Base-by-base conservation (phyloP, 1,139 yeast genomes). In the Taiozyma sp. region DNA sequence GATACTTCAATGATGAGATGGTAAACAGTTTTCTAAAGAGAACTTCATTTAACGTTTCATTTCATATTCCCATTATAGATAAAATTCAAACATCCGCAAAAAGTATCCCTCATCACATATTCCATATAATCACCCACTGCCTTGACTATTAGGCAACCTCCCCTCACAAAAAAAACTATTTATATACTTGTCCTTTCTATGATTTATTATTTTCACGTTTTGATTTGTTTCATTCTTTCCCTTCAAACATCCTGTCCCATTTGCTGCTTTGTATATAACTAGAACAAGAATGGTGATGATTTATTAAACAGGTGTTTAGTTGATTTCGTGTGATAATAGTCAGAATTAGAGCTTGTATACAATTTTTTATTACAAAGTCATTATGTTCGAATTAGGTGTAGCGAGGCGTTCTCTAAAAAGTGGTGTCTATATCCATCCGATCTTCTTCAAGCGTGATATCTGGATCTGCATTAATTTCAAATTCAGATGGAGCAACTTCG, bases 1-100 rank as follows among this genome's bases (percentile, higher is more conserved):
- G 91, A 84, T 67, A 87, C 87, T 91, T 80, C 93, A 66, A 81
- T 84, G 88, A 76, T 86, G 84, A 86, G 95, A 85, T 79, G 83
- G 83, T 79, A 68, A 69, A 23, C 23, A 22, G 43, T 14, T 39
- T 22, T 12, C 24, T 13, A 9, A 5, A 38, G 24, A 32, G 36
- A 32, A 13, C 36, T 32, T n/a, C 36, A 32, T 32, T 30, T 32
- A 32, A 32, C 36, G 36, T 32, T 38, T 38, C 41, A 38, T 38
- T 38, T 38, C 41, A 38, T 24, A 38, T 38, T 38, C 41, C 41
- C 41, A 38, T 13, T 19, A 22, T 38, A 38, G 22, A 38, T 7
- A 38, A 32, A 30, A 5, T n/a, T n/a, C 36, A 14, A 32, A 24
- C 27, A 32, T n/a, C 36, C 36, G 19, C 36, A 32, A 32, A 32